phyloP scores from a whole-genome alignment of 2,329 filamentous ascomycete species.

The Tolypocladium endophyticum region DNA sequence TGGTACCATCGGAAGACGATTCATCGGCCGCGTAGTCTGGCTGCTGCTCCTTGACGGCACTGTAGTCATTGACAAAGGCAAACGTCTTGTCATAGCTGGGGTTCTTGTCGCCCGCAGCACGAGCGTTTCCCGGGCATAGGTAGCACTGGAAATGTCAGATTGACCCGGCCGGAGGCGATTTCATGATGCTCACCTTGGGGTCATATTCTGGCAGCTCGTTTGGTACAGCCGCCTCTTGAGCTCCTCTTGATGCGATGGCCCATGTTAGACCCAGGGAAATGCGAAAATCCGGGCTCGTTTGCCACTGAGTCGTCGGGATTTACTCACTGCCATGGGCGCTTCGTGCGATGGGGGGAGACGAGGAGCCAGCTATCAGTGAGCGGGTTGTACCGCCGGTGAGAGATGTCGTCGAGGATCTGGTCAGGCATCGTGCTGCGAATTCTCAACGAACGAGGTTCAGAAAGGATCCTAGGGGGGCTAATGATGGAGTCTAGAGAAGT shows the following conservation, averaged over 20 bases:
- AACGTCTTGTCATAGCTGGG: slow-evolving; percentile 81
- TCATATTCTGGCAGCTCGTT: slow-evolving; percentile 72
- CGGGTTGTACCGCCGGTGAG: slow-evolving; percentile 88
- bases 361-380: slow-evolving; percentile 84
- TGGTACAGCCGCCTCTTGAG: slow-evolving; percentile 62
- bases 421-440: slow-evolving; percentile 47
- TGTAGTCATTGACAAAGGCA: slow-evolving; percentile 95
- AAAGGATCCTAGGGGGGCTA: too few relatives aligned
- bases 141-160: slow-evolving; percentile 57
- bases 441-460: neutral
- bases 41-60: slow-evolving; percentile 90
- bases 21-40: slow-evolving; percentile 53
- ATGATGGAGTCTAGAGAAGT: neutral
- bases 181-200: slow-evolving; percentile 40
- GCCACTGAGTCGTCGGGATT: neutral
- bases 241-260: slow-evolving; percentile 45
- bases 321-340: slow-evolving; percentile 93
- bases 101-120: slow-evolving; percentile 78
- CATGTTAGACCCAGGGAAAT: neutral
- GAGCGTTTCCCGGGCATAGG: slow-evolving; percentile 81
- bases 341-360: slow-evolving; percentile 91
- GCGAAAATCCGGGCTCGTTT: neutral
- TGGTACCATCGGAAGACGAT: slow-evolving; percentile 25
- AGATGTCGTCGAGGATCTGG: slow-evolving; percentile 84
- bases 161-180: neutral